Evolutionary conservation across 768 basidiomycete genomes (phyloP), one percentile per base, ranked within the genome.

Genomic region (Coprinopsis strossmayeri): DNA sequence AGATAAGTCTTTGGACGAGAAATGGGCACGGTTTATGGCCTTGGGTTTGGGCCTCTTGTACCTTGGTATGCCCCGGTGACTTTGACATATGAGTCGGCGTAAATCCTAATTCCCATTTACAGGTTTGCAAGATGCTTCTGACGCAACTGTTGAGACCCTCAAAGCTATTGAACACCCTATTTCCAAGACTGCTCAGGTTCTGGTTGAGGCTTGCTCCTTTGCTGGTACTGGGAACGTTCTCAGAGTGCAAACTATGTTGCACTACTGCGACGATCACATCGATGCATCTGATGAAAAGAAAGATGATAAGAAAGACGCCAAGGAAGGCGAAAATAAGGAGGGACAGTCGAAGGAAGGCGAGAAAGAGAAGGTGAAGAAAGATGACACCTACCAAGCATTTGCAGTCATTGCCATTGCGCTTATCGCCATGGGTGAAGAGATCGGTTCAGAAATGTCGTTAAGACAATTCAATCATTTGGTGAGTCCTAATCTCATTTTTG

Each of bases 351-450:
- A n/a, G n/a, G n/a, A n/a, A 76, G 68, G 70, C 46, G 72, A 77
- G 17, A 68, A 76, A 46, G 66, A 74, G 43, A 75, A 79, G 4
- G 80, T 84, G 45, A 81, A 83, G 59, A 74, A 81, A 52, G 81
- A 90, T 52, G 88, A 91, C 55, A 84, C 84, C 25, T 91, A 89
- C 75, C 90, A 97, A 64, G 80, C 91, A 0, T 87, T 97, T 53
- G 90, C 95, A 13, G 92, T 95, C 25, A 73, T 98, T 48, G 96
- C 92, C 23, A 90, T 99, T 58, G 84, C 95, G 0, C 66, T 98
- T 50, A 88, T 98, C 37, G 84, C 96, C 3, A 97, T 98, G 93
- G 96, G 96, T 17, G 96, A 99, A 67, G 95, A 98, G 20, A 83
- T 97, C 41, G 96, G 96, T 41, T 84, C 93, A 1, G 91, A 98